Evolutionary conservation across 192 early-diverging fungal species (phyloP), one percentile per base, ranked within the genome.

Genomic region (Linnemannia hyalina): DNA sequence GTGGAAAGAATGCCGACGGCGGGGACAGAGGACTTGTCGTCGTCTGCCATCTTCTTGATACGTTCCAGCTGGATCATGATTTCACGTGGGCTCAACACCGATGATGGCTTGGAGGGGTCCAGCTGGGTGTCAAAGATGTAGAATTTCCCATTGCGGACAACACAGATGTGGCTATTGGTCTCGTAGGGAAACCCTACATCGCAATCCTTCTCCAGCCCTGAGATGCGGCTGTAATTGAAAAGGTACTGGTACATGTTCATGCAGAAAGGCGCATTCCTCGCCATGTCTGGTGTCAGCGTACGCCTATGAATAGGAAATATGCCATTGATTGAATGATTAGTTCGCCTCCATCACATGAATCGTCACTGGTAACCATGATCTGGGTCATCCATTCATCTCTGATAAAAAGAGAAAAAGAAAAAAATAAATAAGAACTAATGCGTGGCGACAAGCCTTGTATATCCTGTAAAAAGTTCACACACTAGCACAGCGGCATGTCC

Each of bases 191-290:
- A 90, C 29, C 89, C 89, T 26, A 92, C 89, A 38, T 95, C 96
- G 72, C 89, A 89, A 89, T 97, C 96, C 41, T 88, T 89, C 7
- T 90, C 88, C 9, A 91, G 89, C 75, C 91, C 91, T 4, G 96
- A 93, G 75, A 96, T 94, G 46, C 96, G 94, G 70, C 92, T 92
- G 42, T 94, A 92, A 81, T 95, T 96, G 91, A 97, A 97, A 88
- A 96, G 88, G 85, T 93, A 97, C 81, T 93, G 91, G 90, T 97
- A 97, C 90, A 97, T 96, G 81, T 95, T 90, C 92, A 94, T 93
- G 85, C 93, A 96, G 75, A 97, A 93, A 1, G 95, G 90, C 29
- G 90, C 91, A 65, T 90, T 91, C 68, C 93, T 92, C 36, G 93
- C 92, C 88, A 88, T 93, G 88, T 96, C 96, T 15, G 93, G 94